These are phyloP conservation scores for Phlebiopsis flavidoalba DNA, from an alignment of 768 basidiomycete species.

Conservation along the genomic window DNA sequence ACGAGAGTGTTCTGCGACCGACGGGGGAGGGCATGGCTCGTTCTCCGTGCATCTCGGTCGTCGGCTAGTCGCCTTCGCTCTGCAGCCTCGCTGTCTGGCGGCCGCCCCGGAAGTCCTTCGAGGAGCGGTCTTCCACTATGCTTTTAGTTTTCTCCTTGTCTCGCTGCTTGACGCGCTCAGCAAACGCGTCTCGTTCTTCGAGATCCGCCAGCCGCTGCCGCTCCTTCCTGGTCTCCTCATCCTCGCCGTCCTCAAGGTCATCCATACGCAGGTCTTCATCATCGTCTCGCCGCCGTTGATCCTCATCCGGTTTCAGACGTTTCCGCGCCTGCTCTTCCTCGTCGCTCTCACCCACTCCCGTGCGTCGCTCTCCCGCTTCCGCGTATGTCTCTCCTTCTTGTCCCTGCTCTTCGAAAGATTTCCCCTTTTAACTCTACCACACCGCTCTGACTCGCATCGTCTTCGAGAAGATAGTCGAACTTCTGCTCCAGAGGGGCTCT, in stretches of 20 bases:
- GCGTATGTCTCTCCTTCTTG: conserved; percentile 55
- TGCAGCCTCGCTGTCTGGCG: conserved; percentile 80
- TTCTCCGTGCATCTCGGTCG: conserved; percentile 34
- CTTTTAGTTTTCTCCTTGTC: conserved; percentile 87
- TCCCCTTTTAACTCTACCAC: conserved; percentile 31
- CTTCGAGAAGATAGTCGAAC: conserved; percentile 83
- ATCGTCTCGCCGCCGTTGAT: conserved; percentile 29
- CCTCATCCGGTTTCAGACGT: conserved; percentile 50
- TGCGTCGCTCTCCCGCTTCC: conserved; percentile 78
- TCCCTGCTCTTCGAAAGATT: conserved; percentile 40
- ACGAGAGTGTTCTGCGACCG: conserved; percentile 81
- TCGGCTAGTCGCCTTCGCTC: conserved; percentile 79
- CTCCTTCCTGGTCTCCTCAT: conserved; percentile 66
- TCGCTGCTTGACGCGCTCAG: conserved; percentile 76
- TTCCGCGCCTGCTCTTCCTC: conserved; percentile 77
- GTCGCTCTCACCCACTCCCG: conserved; percentile 90
- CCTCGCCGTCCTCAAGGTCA: conserved; percentile 43
- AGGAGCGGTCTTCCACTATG: conserved; percentile 87
- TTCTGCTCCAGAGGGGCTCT: conserved; percentile 66
- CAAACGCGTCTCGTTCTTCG: conserved; percentile 88
- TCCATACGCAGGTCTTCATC: conserved; percentile 32
- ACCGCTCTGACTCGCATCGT: conserved; percentile 46
- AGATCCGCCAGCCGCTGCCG: conserved; percentile 74
- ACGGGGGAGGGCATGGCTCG: conserved; percentile 66
- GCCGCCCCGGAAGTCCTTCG: conserved; percentile 71